Evolutionary conservation across 139 green algal genomes (phyloP), one percentile per base, ranked within the genome.

Genomic region (Coelastrella sp.): DNA sequence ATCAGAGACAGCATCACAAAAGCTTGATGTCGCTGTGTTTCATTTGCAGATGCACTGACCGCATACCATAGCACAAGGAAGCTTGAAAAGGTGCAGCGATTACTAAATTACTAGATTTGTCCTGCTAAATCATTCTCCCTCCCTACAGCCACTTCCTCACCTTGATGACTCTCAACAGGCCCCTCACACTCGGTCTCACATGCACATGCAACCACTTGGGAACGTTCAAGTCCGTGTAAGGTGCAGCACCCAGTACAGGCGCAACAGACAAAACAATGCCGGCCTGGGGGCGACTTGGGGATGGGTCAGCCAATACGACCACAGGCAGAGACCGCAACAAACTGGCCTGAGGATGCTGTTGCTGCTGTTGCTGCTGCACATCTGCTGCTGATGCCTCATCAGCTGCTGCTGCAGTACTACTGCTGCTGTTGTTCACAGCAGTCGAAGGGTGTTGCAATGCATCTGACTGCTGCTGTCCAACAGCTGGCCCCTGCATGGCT

Each of bases 181-280:
- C 93, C 2, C 91, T 89, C 50, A 95, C 90, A 7, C 86, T 92
- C 0, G 94, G 94, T 0, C 94, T 89, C 78, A 97, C 94, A 72
- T 93, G 88, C 68, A 97, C 87, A 64, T 98, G 94, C 79, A 98
- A 90, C 94, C 94, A 97, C 40, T 91, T 88, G 27, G 77, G 21
- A 77, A 96, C 92, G 5, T 87, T 72, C 0, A 62, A 43, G 86
- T 98, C 94, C 8, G 91, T 62, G 2, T 30, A n/a, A 0, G 94
- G 85, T 1, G 87, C 66, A 0, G 88, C 87, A 17, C 93, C 94
- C 86, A 97, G 79, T 41, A 98, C 85, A 2, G 95, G 95, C 4
- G 95, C 91, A 21, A 93, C 85, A 2, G 95, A 95, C 67, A 97
- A 79, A 48, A 96, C 90, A 37, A 93, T 66, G 32, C 93, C 94